phyloP scores from a whole-genome alignment of 345 rosid species.

The Pistacia vera region DNA sequence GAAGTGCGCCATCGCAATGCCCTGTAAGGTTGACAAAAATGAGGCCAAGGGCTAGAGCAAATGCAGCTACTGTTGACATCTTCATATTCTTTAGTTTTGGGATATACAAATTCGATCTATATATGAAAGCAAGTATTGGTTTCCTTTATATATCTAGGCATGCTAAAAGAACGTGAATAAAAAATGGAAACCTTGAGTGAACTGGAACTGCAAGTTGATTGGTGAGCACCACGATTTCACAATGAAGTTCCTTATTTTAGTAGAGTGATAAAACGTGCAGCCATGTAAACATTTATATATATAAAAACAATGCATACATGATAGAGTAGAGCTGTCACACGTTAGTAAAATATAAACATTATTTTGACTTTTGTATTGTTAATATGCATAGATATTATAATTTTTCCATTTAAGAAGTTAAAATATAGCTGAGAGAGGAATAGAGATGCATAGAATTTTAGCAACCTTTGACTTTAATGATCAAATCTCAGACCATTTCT shows the following conservation, averaged over 20 bases:
- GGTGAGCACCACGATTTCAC: no score
- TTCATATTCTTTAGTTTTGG: background rate
- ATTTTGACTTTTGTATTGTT: no score
- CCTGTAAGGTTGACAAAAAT: slow-evolving; percentile 36
- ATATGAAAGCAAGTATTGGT: background rate
- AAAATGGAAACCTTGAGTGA: background rate
- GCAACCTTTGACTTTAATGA: no score
- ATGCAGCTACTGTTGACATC: slow-evolving; percentile 21
- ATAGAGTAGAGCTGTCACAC: no score
- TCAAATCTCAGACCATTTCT: no score
- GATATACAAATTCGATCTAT: background rate
- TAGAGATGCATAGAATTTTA: no score
- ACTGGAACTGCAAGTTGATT: background rate
- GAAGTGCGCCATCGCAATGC: slow-evolving; percentile 37
- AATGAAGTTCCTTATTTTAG: no score
- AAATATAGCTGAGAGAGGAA: no score
- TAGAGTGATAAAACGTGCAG: background rate
- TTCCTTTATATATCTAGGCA: background rate
- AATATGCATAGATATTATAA: no score
- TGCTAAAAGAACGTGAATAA: background rate
- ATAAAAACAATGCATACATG: no score
- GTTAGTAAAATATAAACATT: no score
- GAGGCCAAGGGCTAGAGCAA: slow-evolving; percentile 26
- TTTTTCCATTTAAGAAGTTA: no score
- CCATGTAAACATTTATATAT: background rate